phyloP scores from a whole-genome alignment of 2,329 filamentous ascomycete genomes.

The Aspergillus melleus region DNA sequence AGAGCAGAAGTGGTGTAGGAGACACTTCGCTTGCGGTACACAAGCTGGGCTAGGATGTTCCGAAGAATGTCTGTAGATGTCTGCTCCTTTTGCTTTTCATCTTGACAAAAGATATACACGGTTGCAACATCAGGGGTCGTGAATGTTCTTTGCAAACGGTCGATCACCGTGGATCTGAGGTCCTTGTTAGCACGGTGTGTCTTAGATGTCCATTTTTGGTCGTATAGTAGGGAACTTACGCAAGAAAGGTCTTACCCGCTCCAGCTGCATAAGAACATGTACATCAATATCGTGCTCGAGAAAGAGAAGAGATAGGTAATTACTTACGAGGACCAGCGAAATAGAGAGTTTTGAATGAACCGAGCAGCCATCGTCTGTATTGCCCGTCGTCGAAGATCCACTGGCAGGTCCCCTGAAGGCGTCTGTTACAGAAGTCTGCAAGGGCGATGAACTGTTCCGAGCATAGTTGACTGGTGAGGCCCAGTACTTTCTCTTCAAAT shows the following conservation, averaged over 20 bases:
- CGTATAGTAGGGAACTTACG: neutral
- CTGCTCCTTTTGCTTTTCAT: slow-evolving; percentile 22
- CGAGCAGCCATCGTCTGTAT: slow-evolving; percentile 30
- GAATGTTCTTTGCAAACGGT: slow-evolving; percentile 28
- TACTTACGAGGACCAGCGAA: slow-evolving; percentile 29
- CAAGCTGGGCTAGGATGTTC: slow-evolving; percentile 31
- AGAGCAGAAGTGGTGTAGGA: slow-evolving; percentile 26
- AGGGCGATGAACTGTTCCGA: slow-evolving; percentile 27
- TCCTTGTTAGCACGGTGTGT: neutral
- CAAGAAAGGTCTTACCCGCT: slow-evolving; percentile 18
- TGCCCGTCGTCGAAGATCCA: slow-evolving; percentile 29
- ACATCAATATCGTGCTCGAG: neutral
- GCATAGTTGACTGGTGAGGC: slow-evolving; percentile 19
- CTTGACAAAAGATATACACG: slow-evolving; percentile 31
- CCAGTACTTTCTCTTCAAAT: slow-evolving; percentile 22
- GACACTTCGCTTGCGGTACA: slow-evolving; percentile 27
- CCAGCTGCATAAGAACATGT: slow-evolving; percentile 21
- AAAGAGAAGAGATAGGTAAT: neutral
- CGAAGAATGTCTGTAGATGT: slow-evolving; percentile 22
- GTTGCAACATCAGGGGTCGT: slow-evolving; percentile 30
- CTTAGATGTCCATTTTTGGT: too few species aligned
- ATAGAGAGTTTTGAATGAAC: slow-evolving; percentile 25
- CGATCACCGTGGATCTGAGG: slow-evolving; percentile 28
- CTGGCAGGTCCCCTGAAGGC: slow-evolving; percentile 24
- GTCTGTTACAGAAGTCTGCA: slow-evolving; percentile 29